Percentiles rank a stretch among this genome's conserved stretches.
These are phyloP conservation scores for Cryphonectria radicalis DNA, from an alignment of 2,329 filamentous ascomycete genomes.

Conservation along the genomic window DNA sequence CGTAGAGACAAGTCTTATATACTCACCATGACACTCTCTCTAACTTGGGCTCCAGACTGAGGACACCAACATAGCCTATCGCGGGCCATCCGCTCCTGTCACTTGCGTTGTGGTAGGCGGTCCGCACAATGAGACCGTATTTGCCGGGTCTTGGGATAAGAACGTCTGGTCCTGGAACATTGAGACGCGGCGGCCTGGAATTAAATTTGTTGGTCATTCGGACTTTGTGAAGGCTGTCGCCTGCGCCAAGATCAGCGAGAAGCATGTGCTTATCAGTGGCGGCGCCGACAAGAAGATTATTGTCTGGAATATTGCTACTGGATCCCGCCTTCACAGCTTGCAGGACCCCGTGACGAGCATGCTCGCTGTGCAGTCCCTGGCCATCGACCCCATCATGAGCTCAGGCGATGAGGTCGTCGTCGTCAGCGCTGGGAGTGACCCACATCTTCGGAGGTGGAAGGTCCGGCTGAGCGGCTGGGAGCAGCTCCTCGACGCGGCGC, in stretches of 20 bases:
- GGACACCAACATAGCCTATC: conserved; percentile 58
- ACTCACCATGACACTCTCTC: not conserved
- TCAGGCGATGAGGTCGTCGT: conserved; percentile 58
- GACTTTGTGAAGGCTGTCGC: conserved; percentile 91
- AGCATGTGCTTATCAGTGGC: conserved; percentile 71
- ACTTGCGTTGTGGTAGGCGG: conserved; percentile 74
- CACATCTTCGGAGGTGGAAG: conserved; percentile 78
- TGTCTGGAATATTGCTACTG: conserved; percentile 77
- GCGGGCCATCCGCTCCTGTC: conserved; percentile 78
- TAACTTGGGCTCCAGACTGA: conserved; percentile 39
- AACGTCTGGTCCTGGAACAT: conserved; percentile 84
- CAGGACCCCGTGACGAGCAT: conserved; percentile 72
- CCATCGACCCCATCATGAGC: conserved; percentile 69
- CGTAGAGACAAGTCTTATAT: too few relatives aligned
- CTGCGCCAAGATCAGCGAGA: conserved; percentile 62
- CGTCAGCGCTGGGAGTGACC: conserved; percentile 81
- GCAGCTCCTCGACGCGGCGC: conserved; percentile 56
- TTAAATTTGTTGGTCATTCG: conserved; percentile 73
- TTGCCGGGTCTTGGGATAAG: conserved; percentile 95
- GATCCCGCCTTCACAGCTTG: conserved; percentile 72
- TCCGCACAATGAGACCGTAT: conserved; percentile 62
- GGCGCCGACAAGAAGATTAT: conserved; percentile 80
- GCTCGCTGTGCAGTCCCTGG: conserved; percentile 81
- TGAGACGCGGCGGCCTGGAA: conserved; percentile 55
- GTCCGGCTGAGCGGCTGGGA: conserved; percentile 57